Conservation (phyloP, 1,284 basidiomycete genomes). For the Cystobasidium pallidum region DNA sequence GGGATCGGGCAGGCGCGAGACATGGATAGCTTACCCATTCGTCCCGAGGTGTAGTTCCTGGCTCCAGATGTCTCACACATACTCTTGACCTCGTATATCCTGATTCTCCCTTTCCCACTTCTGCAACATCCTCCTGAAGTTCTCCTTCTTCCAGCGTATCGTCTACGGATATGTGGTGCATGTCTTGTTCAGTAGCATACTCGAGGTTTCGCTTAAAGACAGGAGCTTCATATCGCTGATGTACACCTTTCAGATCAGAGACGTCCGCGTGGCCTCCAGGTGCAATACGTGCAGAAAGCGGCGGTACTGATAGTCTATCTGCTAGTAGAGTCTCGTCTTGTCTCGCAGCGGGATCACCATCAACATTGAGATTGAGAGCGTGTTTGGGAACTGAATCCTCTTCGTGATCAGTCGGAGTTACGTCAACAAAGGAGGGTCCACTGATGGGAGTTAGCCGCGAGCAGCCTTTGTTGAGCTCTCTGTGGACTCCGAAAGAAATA, state of each 20-base stretch:
- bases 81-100: not conserved
- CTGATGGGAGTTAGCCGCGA: not conserved
- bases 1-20: not conserved
- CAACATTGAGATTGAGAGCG: no score
- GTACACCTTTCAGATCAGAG: not conserved
- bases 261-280: not conserved
- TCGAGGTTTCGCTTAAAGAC: not conserved
- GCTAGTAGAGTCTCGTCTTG: not conserved
- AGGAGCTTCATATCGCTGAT: not conserved
- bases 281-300: not conserved
- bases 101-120: not conserved
- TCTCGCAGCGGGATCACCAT: not conserved
- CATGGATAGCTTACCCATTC: slow-evolving; percentile 57
- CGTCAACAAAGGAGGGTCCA: no score
- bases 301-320: not conserved
- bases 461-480: not conserved
- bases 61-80: slow-evolving; percentile 8
- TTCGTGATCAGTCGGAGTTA: not conserved
- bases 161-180: not conserved
- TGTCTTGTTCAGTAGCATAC: not conserved
- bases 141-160: slow-evolving; percentile 13
- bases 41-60: slow-evolving; percentile 53
- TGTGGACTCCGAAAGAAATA: not conserved
- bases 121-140: not conserved
- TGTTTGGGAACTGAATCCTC: no score